These are phyloP conservation scores for Pseudonitzschia pungens DNA, from an alignment of 108 stramenopile genomes.

Conservation along the genomic window DNA sequence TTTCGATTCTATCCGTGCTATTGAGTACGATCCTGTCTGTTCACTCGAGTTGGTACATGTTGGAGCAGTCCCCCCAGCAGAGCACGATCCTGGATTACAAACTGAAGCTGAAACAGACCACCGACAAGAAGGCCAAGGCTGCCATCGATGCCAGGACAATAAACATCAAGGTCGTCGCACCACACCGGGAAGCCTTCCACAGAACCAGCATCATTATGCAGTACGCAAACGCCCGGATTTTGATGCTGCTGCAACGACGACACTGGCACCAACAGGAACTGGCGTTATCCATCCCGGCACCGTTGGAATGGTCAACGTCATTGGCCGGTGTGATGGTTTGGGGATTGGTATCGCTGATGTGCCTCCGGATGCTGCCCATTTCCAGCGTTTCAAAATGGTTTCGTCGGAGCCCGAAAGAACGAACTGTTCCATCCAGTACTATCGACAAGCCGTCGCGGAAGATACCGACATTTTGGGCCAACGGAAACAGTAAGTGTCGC, in stretches of 20 bases:
- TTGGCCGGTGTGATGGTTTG: background rate
- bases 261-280: background rate
- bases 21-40: constrained; percentile 1
- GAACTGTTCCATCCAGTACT: background rate
- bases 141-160: background rate
- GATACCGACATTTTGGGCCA: background rate
- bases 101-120: background rate
- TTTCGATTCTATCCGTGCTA: background rate
- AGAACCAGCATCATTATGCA: constrained; percentile 16
- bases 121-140: background rate
- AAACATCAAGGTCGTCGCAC: background rate
- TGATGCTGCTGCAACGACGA: background rate
- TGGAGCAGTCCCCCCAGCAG: constrained; percentile 3
- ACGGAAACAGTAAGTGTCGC: constrained; percentile 5
- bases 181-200: constrained; percentile 17
- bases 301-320: background rate
- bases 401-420: background rate
- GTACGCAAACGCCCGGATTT: constrained; percentile 9
- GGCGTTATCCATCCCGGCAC: background rate
- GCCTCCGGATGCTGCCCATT: constrained; percentile 11
- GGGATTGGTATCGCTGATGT: background rate
- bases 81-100: constrained; percentile 10
- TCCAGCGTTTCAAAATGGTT: background rate
- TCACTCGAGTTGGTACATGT: constrained; percentile 11
- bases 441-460: background rate